Conservation (phyloP, 2,329 filamentous ascomycete genomes). For the Aureobasidium sp. region DNA sequence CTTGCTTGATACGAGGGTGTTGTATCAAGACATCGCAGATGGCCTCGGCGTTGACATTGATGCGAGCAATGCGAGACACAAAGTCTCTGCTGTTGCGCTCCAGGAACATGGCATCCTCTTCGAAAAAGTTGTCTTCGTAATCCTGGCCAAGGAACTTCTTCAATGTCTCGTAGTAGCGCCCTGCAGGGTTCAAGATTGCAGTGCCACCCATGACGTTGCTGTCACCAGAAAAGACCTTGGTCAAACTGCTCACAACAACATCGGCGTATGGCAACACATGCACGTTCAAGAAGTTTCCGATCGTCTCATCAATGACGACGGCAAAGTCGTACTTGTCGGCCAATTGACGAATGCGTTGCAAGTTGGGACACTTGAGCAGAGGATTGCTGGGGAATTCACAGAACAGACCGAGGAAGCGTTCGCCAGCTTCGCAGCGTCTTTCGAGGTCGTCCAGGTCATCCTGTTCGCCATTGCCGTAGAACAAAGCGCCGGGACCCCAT, state of each 20-base stretch:
- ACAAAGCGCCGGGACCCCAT: conserved; percentile 80
- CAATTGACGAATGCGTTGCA: conserved; percentile 69
- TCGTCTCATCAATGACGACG: conserved; percentile 90
- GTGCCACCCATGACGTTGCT: conserved; percentile 96
- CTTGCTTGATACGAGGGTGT: conserved; percentile 54
- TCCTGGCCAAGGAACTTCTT: conserved; percentile 55
- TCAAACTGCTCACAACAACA: conserved; percentile 87
- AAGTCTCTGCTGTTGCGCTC: conserved; percentile 96
- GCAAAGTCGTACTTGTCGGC: conserved; percentile 82
- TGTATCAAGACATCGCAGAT: conserved; percentile 64
- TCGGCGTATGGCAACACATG: conserved; percentile 86
- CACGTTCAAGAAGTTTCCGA: conserved; percentile 93
- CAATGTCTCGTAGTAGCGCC: conserved; percentile 63
- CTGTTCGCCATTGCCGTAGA: conserved; percentile 75
- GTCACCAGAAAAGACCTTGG: conserved; percentile 95
- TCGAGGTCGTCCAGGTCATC: conserved; percentile 82
- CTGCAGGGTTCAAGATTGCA: conserved; percentile 56
- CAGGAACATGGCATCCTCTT: conserved; percentile 88
- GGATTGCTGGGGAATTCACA: conserved; percentile 96
- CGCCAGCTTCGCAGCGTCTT: conserved; percentile 58
- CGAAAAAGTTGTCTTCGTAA: conserved; percentile 89
- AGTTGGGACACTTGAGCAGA: conserved; percentile 74
- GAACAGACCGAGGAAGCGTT: conserved; percentile 75
- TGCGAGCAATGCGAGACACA: conserved; percentile 68
- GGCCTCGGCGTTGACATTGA: conserved; percentile 78